Evolutionary conservation across 75 land plant species (phyloP).

Genomic region (Cunninghamia lanceolata): DNA sequence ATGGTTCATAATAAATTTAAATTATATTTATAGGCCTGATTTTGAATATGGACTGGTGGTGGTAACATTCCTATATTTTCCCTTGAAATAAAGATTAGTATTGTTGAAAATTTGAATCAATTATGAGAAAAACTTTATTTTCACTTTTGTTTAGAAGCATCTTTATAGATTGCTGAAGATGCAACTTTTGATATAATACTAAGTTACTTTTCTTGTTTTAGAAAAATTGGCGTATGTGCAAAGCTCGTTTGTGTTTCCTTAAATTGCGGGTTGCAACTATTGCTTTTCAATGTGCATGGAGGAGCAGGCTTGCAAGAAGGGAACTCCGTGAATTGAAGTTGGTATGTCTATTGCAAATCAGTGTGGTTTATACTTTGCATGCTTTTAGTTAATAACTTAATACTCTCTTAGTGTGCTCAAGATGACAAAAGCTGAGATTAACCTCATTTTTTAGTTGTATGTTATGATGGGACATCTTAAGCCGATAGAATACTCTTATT

Average conservation of each 20-base stretch:
- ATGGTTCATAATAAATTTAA: neutral
- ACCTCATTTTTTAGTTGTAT: neutral
- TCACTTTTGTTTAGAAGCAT: neutral
- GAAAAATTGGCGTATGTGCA: constrained; percentile 81
- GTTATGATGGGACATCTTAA: neutral
- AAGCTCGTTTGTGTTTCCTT: constrained; percentile 36
- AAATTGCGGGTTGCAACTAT: constrained; percentile 46
- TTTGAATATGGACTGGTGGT: neutral
- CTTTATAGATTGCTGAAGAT: neutral
- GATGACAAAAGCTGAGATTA: neutral
- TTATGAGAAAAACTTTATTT: neutral
- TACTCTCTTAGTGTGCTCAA: neutral
- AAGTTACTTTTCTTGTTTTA: constrained; percentile 16
- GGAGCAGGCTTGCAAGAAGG: constrained; percentile 69
- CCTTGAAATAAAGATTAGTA: neutral
- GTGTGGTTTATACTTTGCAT: neutral
- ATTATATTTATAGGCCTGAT: neutral
- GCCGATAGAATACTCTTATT: neutral
- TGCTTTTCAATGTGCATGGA: constrained; percentile 87
- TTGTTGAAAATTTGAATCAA: neutral
- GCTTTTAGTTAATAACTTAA: neutral
- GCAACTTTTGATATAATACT: neutral
- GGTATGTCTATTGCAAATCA: constrained; percentile 25
- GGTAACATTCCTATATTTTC: neutral
- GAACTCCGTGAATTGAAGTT: constrained; percentile 72